Conservation (phyloP, 2,329 filamentous ascomycete genomes). For the Trichoderma harzianum region DNA sequence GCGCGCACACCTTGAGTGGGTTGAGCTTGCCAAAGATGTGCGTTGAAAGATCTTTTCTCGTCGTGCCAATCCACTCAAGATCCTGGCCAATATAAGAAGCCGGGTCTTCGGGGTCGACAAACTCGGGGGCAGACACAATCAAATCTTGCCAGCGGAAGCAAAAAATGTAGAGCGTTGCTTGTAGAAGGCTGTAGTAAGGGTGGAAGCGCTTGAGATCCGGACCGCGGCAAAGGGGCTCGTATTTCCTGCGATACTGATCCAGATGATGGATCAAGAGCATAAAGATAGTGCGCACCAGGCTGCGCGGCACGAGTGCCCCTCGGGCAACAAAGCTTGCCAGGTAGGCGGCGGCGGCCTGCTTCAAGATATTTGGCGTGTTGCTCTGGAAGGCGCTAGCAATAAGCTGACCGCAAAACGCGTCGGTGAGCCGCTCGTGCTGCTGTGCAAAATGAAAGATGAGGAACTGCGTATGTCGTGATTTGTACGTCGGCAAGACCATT, state of each 20-base stretch:
- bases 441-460: slow-evolving; percentile 95
- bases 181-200: slow-evolving; percentile 82
- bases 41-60: slow-evolving; percentile 69
- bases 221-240: slow-evolving; percentile 72
- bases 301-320: slow-evolving; percentile 73
- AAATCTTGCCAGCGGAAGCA: slow-evolving; percentile 98
- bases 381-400: slow-evolving; percentile 48
- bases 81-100: slow-evolving; percentile 64
- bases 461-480: slow-evolving; percentile 91
- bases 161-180: slow-evolving; percentile 89
- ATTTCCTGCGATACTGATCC: slow-evolving; percentile 66
- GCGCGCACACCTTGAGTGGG: slow-evolving; percentile 90
- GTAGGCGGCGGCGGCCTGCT: slow-evolving; percentile 86
- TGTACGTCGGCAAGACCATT: slow-evolving; percentile 86
- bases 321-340: slow-evolving; percentile 91
- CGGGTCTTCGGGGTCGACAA: slow-evolving; percentile 60
- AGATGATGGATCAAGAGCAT: slow-evolving; percentile 74
- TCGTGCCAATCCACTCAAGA: slow-evolving; percentile 70
- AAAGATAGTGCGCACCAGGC: slow-evolving; percentile 79
- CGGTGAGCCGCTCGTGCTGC: slow-evolving; percentile 70
- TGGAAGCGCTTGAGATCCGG: slow-evolving; percentile 82
- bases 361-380: slow-evolving; percentile 67
- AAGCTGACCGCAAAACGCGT: slow-evolving; percentile 77
- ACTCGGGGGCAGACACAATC: slow-evolving; percentile 59
- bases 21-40: slow-evolving; percentile 89